Evolutionary conservation across 208 protist species (phyloP).

Genomic region (Sergeia podlipaevii): DNA sequence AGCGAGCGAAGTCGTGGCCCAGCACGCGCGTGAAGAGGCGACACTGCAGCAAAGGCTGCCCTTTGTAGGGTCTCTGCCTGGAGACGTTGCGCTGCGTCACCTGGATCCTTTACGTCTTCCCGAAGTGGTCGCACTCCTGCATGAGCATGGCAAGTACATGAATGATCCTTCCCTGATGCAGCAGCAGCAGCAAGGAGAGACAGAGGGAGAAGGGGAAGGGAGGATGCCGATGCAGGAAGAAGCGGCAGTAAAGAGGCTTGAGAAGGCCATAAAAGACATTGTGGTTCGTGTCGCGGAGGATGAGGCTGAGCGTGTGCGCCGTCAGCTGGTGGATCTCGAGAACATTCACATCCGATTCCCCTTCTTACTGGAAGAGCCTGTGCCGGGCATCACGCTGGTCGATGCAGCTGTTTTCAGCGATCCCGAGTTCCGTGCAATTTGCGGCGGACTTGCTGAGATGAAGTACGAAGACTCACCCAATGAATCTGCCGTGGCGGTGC

Average conservation of each 20-base stretch:
- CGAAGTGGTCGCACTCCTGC: constrained; percentile 20
- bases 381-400: constrained; percentile 22
- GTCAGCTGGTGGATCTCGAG: constrained; percentile 19
- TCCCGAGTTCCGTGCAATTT: constrained; percentile 37
- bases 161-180: constrained; percentile 16
- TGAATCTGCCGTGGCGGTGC: constrained; percentile 9
- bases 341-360: constrained; percentile 31
- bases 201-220: neutral
- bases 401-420: constrained; percentile 33
- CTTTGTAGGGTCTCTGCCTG: constrained; percentile 23
- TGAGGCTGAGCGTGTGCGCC: constrained; percentile 19
- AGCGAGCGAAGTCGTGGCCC: constrained; percentile 13
- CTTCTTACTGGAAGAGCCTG: constrained; percentile 42
- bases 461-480: constrained; percentile 6
- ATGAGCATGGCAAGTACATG: constrained; percentile 28
- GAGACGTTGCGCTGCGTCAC: constrained; percentile 23
- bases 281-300: constrained; percentile 34
- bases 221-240: neutral
- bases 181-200: no score
- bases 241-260: constrained; percentile 22
- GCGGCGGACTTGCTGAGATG: constrained; percentile 31
- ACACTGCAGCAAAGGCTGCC: constrained; percentile 19
- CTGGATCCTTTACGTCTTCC: constrained; percentile 23
- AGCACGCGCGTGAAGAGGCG: constrained; percentile 14
- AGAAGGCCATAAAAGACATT: constrained; percentile 35